Percentiles rank a stretch among this genome's conserved stretches.
Evolutionary conservation across 2,329 filamentous ascomycete genomes (phyloP).

Genomic region (Seiridium cupressi): DNA sequence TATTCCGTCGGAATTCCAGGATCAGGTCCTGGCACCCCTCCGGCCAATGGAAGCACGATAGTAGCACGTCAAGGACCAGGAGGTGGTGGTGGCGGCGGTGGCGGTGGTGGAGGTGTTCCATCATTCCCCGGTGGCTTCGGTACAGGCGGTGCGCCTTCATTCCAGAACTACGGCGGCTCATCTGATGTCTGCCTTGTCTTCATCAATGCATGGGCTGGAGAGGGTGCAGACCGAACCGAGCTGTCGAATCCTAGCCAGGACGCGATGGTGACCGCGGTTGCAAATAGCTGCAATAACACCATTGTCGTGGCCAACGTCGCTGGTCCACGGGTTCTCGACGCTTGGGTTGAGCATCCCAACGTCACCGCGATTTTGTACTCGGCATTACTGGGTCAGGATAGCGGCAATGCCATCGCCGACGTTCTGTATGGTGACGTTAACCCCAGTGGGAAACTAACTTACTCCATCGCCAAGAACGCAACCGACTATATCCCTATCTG

Average conservation of each 20-base stretch:
- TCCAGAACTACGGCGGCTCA: not conserved
- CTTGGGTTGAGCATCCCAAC: conserved; percentile 56
- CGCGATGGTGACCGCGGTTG: conserved; percentile 56
- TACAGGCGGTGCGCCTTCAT: not conserved
- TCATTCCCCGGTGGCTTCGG: not conserved
- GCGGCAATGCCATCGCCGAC: conserved; percentile 58
- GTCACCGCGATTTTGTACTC: conserved; percentile 61
- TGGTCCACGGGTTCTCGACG: conserved; percentile 57
- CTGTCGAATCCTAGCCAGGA: conserved; percentile 31
- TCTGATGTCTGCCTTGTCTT: conserved; percentile 3
- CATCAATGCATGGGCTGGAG: not conserved
- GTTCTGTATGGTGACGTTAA: conserved; percentile 61
- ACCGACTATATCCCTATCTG: conserved; percentile 44
- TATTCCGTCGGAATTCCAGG: not conserved
- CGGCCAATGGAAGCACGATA: not conserved
- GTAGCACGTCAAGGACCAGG: not conserved
- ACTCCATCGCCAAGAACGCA: conserved; percentile 52
- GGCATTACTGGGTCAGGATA: conserved; percentile 60
- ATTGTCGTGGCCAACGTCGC: conserved; percentile 66
- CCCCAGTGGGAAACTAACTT: conserved; percentile 55
- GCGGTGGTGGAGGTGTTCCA: no score
- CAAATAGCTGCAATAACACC: conserved; percentile 63
- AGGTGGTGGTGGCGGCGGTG: not conserved
- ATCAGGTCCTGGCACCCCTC: not conserved
- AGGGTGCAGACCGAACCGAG: not conserved